A percentile compares a stretch with the other conserved stretches of the same genome.
Evolutionary conservation across 495 filamentous ascomycete species (phyloP).

Genomic region (Penicillium canescens): DNA sequence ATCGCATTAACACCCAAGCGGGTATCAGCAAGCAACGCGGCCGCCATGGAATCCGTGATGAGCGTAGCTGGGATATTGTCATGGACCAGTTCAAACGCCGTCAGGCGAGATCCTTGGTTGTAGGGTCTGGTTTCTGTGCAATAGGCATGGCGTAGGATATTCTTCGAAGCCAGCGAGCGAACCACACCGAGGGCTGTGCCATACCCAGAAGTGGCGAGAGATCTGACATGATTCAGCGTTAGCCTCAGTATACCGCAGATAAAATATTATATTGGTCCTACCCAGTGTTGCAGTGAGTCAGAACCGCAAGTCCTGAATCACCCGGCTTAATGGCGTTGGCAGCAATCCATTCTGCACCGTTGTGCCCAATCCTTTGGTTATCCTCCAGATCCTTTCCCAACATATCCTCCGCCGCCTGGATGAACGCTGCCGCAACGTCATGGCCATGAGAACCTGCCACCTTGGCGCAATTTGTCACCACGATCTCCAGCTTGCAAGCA

Average conservation of each 20-base stretch:
- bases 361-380: slow-evolving; percentile 79
- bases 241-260: slow-evolving; percentile 6
- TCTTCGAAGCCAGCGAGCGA: slow-evolving; percentile 69
- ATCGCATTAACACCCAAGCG: slow-evolving; percentile 72
- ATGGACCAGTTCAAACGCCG: slow-evolving; percentile 92
- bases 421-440: slow-evolving; percentile 63
- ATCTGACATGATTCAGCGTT: slow-evolving; percentile 46
- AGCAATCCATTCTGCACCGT: slow-evolving; percentile 82
- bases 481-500: slow-evolving; percentile 69
- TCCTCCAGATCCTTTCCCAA: slow-evolving; percentile 82
- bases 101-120: slow-evolving; percentile 94
- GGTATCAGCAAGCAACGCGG: slow-evolving; percentile 68
- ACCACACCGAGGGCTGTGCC: slow-evolving; percentile 95
- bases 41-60: slow-evolving; percentile 97
- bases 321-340: slow-evolving; percentile 39
- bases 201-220: slow-evolving; percentile 93
- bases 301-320: slow-evolving; percentile 59
- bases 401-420: slow-evolving; percentile 80
- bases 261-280: slow-evolving; percentile 37
- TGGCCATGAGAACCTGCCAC: slow-evolving; percentile 38
- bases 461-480: slow-evolving; percentile 42
- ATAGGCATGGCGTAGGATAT: slow-evolving; percentile 73
- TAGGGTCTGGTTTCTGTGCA: slow-evolving; percentile 98
- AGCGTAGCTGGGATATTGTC: slow-evolving; percentile 91
- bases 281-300: slow-evolving; percentile 98